phyloP scores from a whole-genome alignment of 148 eudicot species.

The Diospyros kaki region DNA sequence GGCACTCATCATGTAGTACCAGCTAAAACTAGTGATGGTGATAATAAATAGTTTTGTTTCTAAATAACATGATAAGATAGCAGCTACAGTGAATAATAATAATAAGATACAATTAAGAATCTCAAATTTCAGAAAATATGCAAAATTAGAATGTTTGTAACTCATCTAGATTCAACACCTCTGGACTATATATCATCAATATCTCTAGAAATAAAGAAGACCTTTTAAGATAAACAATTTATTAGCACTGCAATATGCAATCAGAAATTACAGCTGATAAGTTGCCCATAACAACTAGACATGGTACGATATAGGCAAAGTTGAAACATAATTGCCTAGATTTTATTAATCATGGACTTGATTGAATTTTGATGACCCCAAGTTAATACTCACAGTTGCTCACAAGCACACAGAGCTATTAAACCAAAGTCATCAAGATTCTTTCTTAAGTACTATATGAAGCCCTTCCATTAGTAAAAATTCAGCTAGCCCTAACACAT shows the following conservation, averaged over 20 bases:
- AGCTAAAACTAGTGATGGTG: not conserved
- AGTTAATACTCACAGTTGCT: not conserved
- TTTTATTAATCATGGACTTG: not conserved
- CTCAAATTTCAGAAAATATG: not conserved
- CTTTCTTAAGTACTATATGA: not conserved
- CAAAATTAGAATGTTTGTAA: not conserved
- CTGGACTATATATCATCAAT: not conserved
- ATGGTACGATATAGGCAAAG: not conserved
- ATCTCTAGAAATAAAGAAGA: not conserved
- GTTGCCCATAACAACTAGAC: not conserved
- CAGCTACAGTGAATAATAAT: not conserved
- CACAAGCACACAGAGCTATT: not conserved
- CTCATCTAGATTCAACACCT: not conserved
- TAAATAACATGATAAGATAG: not conserved
- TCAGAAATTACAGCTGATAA: not conserved
- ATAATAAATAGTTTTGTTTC: not conserved
- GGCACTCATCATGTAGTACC: not conserved
- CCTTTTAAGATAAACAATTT: too few species aligned
- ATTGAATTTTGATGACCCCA: not conserved
- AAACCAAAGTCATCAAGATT: not conserved
- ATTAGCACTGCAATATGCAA: not conserved
- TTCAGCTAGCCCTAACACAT: too few species aligned
- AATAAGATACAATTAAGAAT: conserved; percentile 1
- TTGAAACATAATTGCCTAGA: not conserved
- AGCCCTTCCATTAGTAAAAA: too few species aligned